Conservation (phyloP, 805 yeast species). For the Starmera quercuum region DNA sequence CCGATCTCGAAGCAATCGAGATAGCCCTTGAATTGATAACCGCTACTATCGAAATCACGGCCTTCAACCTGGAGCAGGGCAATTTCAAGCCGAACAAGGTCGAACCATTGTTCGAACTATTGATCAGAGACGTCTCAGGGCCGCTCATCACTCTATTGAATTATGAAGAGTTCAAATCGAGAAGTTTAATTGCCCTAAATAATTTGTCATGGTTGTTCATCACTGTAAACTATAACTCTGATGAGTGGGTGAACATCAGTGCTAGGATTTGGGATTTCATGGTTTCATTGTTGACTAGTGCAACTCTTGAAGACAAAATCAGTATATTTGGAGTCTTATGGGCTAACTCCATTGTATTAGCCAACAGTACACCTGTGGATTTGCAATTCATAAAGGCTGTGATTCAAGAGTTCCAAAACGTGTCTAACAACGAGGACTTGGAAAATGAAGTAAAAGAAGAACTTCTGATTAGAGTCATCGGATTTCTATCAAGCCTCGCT, state of each 20-base stretch:
- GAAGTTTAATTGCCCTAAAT: conserved; percentile 60
- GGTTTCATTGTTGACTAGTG: conserved; percentile 11
- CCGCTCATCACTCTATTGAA: conserved; percentile 32
- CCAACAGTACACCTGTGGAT: conserved; percentile 13
- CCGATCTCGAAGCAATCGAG: conserved; percentile 57
- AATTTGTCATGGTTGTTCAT: conserved; percentile 55
- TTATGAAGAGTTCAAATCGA: conserved; percentile 41
- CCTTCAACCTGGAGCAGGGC: conserved; percentile 17
- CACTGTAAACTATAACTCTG: conserved; percentile 7
- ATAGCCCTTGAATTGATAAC: conserved; percentile 70
- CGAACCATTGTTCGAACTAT: conserved; percentile 11
- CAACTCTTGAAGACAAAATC: conserved; percentile 22
- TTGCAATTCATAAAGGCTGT: conserved; percentile 19
- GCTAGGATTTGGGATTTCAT: conserved; percentile 6
- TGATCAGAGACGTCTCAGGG: conserved; percentile 20
- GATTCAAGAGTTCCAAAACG: conserved; percentile 14
- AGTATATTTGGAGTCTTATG: conserved; percentile 35
- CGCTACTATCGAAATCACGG: conserved; percentile 56
- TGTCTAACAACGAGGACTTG: conserved; percentile 7
- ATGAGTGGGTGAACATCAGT: conserved; percentile 8
- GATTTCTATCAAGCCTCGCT: conserved; percentile 46
- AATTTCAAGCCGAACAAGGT: conserved; percentile 2
- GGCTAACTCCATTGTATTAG: conserved; percentile 30
- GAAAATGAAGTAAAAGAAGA: conserved; percentile 27
- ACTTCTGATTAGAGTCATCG: conserved; percentile 35